Evolutionary conservation across 345 rosid species (phyloP), one percentile per base, ranked within the genome.

Genomic region (Diplotaxis tenuifolia): DNA sequence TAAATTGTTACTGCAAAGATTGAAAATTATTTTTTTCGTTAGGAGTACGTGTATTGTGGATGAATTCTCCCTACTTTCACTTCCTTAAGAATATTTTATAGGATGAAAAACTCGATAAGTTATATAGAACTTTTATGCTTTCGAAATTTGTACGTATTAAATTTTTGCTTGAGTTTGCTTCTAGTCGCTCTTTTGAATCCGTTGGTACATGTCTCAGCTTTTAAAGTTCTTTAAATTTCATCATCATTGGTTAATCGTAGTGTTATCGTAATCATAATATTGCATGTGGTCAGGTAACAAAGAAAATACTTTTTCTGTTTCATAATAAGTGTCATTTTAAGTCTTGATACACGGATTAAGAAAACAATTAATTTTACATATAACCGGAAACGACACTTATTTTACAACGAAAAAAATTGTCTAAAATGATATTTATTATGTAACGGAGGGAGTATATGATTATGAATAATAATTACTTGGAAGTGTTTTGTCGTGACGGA

Each of bases 401-500:
- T n/a, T n/a, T n/a, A n/a, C n/a, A n/a, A n/a, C n/a, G n/a, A n/a
- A n/a, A n/a, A n/a, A n/a, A n/a, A n/a, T n/a, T n/a, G n/a, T n/a
- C n/a, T n/a, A n/a, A n/a, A n/a, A n/a, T n/a, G n/a, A n/a, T n/a
- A n/a, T n/a, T n/a, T n/a, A n/a, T n/a, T n/a, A n/a, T n/a, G n/a
- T n/a, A n/a, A n/a, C n/a, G n/a, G n/a, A n/a, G n/a, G n/a, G n/a
- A n/a, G n/a, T n/a, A n/a, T n/a, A n/a, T n/a, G n/a, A n/a, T n/a
- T n/a, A n/a, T 20, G 27, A 34, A 32, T 3, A 22, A 22, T 34
- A 34, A 7, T 22, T 32, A 50, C 69, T 68, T 34, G 63, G 53
- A 52, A 53, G 45, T 38, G 64, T 63, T 53, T 63, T 63, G 64
- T 53, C 31, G 54, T 23, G 40, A 62, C 15, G 7, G 21, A 18